Percentiles rank a stretch among this genome's conserved stretches.
phyloP scores from a whole-genome alignment of 2,329 filamentous ascomycete genomes.

The Penicillium verrucosum region DNA sequence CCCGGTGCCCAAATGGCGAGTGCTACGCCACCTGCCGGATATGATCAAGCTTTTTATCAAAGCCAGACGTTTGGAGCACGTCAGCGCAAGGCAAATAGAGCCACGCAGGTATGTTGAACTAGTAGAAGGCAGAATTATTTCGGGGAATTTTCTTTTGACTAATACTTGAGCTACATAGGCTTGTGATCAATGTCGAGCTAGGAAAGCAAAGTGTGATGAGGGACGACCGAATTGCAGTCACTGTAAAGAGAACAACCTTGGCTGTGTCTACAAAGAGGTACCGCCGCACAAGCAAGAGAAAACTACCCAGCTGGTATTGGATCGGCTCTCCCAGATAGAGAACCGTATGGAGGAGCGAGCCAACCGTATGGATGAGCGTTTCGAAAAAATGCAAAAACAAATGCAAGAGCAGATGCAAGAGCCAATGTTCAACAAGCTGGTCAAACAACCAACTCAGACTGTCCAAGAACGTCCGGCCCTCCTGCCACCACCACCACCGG shows the following conservation, averaged over 20 bases:
- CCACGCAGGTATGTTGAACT: slow-evolving; percentile 36
- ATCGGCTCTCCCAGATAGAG: slow-evolving; percentile 33
- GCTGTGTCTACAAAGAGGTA: slow-evolving; percentile 86
- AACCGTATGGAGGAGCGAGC: slow-evolving; percentile 23
- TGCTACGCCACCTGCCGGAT: slow-evolving; percentile 26
- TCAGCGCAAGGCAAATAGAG: slow-evolving; percentile 40
- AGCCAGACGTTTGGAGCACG: slow-evolving; percentile 32
- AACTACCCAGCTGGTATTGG: slow-evolving; percentile 38
- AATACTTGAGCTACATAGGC: slow-evolving; percentile 54
- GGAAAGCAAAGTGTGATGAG: slow-evolving; percentile 92
- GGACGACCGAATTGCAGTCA: slow-evolving; percentile 75
- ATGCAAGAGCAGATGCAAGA: slow-evolving; percentile 6
- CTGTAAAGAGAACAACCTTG: slow-evolving; percentile 79
- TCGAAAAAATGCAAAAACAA: not conserved
- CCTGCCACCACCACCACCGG: not conserved
- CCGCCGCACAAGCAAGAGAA: slow-evolving; percentile 73
- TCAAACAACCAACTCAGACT: not conserved
- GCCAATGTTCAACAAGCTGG: not conserved
- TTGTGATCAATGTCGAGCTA: slow-evolving; percentile 81
- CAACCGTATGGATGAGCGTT: slow-evolving; percentile 6
- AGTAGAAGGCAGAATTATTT: not conserved
- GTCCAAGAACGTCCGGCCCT: not conserved
- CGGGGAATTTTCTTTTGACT: not conserved
- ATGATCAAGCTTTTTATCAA: slow-evolving; percentile 33
- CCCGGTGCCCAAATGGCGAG: slow-evolving; percentile 27